Percentiles rank a stretch among this genome's conserved stretches.
Evolutionary conservation across 495 filamentous ascomycete species (phyloP).

Genomic region (Lindgomyces ingoldianus): DNA sequence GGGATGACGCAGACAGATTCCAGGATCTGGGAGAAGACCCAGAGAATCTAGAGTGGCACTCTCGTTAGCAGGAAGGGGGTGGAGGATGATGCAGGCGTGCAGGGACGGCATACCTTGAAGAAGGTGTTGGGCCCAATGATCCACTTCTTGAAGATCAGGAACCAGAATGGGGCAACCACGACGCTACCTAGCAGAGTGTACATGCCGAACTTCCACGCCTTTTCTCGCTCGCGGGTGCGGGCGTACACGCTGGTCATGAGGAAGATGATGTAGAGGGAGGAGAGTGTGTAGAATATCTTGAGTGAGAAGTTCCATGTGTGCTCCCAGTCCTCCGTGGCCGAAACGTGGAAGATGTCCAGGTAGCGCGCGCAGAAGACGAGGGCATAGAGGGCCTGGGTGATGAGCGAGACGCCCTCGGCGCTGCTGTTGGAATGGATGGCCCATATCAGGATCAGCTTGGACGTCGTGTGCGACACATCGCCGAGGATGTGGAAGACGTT

Average conservation of each 20-base stretch:
- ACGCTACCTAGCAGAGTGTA: slow-evolving; percentile 61
- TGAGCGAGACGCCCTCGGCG: slow-evolving; percentile 92
- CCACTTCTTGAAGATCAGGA: slow-evolving; percentile 58
- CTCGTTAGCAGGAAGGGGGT: background rate
- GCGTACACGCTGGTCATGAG: slow-evolving; percentile 86
- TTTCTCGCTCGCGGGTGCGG: slow-evolving; percentile 84
- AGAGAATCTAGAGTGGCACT: slow-evolving; percentile 58
- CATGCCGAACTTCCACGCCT: slow-evolving; percentile 82
- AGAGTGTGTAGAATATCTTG: slow-evolving; percentile 84
- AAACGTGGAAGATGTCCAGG: slow-evolving; percentile 68
- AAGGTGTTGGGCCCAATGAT: slow-evolving; percentile 48
- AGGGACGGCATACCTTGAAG: slow-evolving; percentile 55
- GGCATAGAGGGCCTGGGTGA: slow-evolving; percentile 87
- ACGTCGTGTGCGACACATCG: slow-evolving; percentile 78
- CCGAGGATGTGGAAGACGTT: slow-evolving; percentile 78
- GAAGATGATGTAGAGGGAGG: slow-evolving; percentile 82
- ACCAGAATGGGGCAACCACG: slow-evolving; percentile 64
- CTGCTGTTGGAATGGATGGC: slow-evolving; percentile 86
- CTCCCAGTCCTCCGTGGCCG: slow-evolving; percentile 25
- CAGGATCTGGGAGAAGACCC: slow-evolving; percentile 85
- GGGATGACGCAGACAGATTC: slow-evolving; percentile 90
- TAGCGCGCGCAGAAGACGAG: slow-evolving; percentile 86
- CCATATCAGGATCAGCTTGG: slow-evolving; percentile 86
- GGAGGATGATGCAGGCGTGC: background rate
- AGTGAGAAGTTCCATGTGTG: slow-evolving; percentile 66